These are phyloP conservation scores for Ustilago xerochloae DNA, from an alignment of 1,284 basidiomycete species.

Conservation along the genomic window DNA sequence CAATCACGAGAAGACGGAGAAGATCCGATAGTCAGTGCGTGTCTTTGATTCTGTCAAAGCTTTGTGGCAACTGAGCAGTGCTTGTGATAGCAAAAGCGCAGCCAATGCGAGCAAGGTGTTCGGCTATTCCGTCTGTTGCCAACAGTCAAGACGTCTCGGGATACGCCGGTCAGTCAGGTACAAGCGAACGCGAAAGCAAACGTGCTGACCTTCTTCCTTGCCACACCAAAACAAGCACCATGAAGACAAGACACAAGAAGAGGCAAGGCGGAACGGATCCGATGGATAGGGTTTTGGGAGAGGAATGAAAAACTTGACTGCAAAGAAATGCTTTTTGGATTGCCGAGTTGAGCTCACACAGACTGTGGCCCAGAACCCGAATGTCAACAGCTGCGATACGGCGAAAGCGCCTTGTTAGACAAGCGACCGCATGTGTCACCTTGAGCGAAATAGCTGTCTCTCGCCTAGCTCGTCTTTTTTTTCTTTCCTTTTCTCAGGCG, in stretches of 20 bases:
- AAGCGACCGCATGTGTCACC: neutral
- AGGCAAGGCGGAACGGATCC: too few species aligned
- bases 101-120: neutral
- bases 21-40: neutral
- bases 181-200: neutral
- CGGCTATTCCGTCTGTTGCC: neutral
- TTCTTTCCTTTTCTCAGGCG: neutral
- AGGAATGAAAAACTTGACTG: too few species aligned
- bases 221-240: neutral
- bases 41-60: neutral
- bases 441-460: neutral
- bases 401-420: neutral
- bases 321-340: constrained; percentile 1
- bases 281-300: too few species aligned
- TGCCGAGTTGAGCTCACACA: neutral
- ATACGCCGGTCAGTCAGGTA: neutral
- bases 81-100: neutral
- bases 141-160: neutral
- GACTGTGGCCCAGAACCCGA: too few species aligned
- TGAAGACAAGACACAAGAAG: neutral
- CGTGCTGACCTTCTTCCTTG: neutral
- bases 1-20: neutral
- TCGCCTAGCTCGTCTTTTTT: neutral
- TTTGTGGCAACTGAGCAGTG: neutral
- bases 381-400: neutral